Evolutionary conservation across 2,329 filamentous ascomycete species (phyloP).

Genomic region (Hypoxylon sp.): DNA sequence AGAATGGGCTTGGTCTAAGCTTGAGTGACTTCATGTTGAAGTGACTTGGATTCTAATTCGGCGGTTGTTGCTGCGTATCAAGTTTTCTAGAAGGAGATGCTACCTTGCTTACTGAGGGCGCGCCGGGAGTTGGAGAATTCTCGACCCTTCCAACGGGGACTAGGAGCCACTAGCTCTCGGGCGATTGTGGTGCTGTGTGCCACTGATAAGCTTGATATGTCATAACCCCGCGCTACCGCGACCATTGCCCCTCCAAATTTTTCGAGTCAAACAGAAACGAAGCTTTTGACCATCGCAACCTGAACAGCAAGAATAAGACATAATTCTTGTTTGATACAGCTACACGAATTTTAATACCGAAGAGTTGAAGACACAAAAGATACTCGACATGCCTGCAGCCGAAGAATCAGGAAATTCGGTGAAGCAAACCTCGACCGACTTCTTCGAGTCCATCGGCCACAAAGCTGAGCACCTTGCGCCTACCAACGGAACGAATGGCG

Average conservation of each 20-base stretch:
- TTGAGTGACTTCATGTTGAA: constrained; percentile 70
- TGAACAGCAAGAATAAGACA: background rate
- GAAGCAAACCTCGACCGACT: constrained; percentile 60
- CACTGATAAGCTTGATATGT: constrained; percentile 50
- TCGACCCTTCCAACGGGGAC: constrained; percentile 38
- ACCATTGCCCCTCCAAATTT: constrained; percentile 58
- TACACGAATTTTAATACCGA: constrained; percentile 4
- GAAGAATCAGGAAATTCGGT: constrained; percentile 56
- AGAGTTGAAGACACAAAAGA: background rate
- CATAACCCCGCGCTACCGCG: constrained; percentile 58
- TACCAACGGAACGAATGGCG: constrained; percentile 53
- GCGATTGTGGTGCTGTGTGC: constrained; percentile 28
- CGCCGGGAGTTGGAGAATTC: constrained; percentile 21
- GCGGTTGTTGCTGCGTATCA: background rate
- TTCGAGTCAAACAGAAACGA: constrained; percentile 42
- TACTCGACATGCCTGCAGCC: constrained; percentile 61
- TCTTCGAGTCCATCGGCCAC: constrained; percentile 74
- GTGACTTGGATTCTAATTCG: constrained; percentile 29
- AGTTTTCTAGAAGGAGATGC: constrained; percentile 2
- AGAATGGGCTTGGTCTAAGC: constrained; percentile 61
- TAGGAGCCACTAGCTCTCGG: constrained; percentile 34
- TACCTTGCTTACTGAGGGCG: constrained; percentile 28
- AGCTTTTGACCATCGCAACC: constrained; percentile 15
- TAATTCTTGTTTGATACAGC: background rate
- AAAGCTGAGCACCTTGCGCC: constrained; percentile 69